phyloP scores from a whole-genome alignment of 306 rosid species.

The Trichosanthes cucumerina region DNA sequence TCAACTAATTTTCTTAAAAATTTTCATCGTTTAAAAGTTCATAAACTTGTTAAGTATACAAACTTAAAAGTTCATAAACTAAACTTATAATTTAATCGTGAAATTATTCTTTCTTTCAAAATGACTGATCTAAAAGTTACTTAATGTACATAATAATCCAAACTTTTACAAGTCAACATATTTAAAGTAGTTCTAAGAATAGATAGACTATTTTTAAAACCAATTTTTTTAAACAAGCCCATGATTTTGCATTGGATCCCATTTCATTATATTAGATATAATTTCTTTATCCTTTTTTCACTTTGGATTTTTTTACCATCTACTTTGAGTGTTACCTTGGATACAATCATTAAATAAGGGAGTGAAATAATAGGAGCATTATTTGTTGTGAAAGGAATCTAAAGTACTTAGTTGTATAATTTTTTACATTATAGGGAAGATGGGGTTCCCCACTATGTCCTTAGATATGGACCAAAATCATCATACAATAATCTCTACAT shows the following conservation, averaged over 20 bases:
- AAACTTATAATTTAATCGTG: too few relatives aligned
- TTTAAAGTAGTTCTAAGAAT: neutral
- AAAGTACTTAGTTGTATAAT: neutral
- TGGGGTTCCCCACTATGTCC: neutral
- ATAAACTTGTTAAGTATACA: too few relatives aligned
- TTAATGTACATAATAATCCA: too few relatives aligned
- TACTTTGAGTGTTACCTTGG: neutral
- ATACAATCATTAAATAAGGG: neutral
- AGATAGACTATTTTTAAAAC: neutral
- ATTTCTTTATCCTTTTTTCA: neutral
- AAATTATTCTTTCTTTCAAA: too few relatives aligned
- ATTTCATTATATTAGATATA: neutral
- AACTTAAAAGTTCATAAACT: too few relatives aligned
- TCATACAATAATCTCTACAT: neutral
- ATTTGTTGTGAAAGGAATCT: neutral
- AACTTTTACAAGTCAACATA: too few relatives aligned
- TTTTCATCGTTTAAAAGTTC: too few relatives aligned
- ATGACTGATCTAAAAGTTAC: too few relatives aligned
- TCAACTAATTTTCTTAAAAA: too few relatives aligned
- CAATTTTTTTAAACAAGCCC: neutral
- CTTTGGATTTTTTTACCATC: neutral
- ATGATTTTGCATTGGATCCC: neutral
- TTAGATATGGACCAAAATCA: neutral
- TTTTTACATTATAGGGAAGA: neutral
- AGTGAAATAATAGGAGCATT: neutral